Evolutionary conservation across 352 stramenopile species (phyloP).

Genomic region (Phytopythium delawarense): DNA sequence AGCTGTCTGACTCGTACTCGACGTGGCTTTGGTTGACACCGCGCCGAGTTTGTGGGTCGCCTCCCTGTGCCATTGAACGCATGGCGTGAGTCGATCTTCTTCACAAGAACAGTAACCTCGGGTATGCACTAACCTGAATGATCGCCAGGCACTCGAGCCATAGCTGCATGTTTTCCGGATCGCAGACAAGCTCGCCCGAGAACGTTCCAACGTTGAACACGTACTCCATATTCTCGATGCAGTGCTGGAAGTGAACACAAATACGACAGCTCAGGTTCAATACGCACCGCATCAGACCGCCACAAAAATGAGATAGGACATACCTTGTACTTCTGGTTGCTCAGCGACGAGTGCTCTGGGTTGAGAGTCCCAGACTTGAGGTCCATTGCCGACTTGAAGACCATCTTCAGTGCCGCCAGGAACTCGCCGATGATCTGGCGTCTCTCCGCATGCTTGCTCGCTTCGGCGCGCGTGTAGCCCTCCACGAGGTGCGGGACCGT

Average conservation of each 20-base stretch:
- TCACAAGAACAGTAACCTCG: neutral
- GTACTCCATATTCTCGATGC: conserved; percentile 85
- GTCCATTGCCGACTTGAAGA: conserved; percentile 55
- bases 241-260: conserved; percentile 46
- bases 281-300: neutral
- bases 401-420: conserved; percentile 49
- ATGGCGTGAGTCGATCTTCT: conserved; percentile 8
- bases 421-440: conserved; percentile 65
- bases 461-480: conserved; percentile 67
- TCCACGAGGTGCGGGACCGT: conserved; percentile 79
- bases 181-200: conserved; percentile 74
- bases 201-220: conserved; percentile 78
- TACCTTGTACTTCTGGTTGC: conserved; percentile 88
- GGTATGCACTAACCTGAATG: conserved; percentile 39
- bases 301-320: neutral
- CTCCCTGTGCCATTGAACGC: conserved; percentile 41
- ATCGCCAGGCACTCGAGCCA: conserved; percentile 71
- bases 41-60: conserved; percentile 66
- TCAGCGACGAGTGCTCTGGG: conserved; percentile 71
- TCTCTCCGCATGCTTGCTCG: conserved; percentile 34
- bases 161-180: conserved; percentile 55
- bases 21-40: conserved; percentile 74
- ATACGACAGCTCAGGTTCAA: neutral
- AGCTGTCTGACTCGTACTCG: conserved; percentile 87
- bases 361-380: conserved; percentile 40